Conservation (phyloP, 257 asterid genomes). For the Leptodermis oblonga region DNA sequence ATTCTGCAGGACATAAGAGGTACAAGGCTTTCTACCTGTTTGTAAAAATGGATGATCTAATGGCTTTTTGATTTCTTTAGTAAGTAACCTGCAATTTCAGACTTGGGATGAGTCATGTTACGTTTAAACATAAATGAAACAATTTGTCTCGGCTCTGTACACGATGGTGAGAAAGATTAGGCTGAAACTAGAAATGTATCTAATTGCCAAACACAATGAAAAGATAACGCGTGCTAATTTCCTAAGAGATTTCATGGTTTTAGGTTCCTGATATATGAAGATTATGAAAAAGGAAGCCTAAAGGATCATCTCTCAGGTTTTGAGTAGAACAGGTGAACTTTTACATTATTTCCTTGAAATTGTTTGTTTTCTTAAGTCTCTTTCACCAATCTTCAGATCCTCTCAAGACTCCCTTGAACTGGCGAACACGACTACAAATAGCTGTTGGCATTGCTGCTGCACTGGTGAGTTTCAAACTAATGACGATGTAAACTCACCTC, state of each 20-base stretch:
- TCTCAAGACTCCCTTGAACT: constrained; percentile 78
- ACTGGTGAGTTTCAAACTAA: constrained; percentile 50
- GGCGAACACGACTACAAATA: constrained; percentile 84
- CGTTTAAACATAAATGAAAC: no score
- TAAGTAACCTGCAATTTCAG: background rate
- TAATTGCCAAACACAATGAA: background rate
- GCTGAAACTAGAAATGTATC: background rate
- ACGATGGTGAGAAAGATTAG: background rate
- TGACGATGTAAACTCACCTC: no score
- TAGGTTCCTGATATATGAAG: constrained; percentile 74
- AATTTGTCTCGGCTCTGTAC: no score
- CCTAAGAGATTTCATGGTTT: background rate
- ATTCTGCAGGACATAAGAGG: constrained; percentile 63
- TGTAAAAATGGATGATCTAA: background rate
- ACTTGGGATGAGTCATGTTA: background rate
- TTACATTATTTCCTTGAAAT: background rate
- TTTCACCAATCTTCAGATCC: constrained; percentile 53
- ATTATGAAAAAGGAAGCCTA: constrained; percentile 70
- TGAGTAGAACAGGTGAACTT: background rate
- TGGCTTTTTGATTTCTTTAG: background rate
- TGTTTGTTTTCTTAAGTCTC: constrained; percentile 4
- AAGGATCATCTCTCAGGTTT: constrained; percentile 73
- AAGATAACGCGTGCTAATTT: no score
- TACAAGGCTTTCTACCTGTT: constrained; percentile 18
- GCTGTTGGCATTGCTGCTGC: constrained; percentile 83